Base-by-base conservation (phyloP, 805 yeast genomes). In the Zygotorulaspora danielsina region DNA sequence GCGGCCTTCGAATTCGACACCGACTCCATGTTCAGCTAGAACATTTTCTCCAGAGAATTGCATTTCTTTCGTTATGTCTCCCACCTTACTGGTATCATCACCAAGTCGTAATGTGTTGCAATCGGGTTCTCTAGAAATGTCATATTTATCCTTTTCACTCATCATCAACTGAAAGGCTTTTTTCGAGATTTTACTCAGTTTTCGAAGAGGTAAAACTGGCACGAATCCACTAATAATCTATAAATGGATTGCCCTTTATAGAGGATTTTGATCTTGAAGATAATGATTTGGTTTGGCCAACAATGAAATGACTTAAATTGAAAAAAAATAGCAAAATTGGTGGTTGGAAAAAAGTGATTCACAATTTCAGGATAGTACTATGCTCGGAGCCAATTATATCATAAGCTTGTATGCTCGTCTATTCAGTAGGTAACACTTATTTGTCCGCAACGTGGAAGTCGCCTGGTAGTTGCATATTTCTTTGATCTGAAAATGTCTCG, bases 381-480 rank as follows among this genome's bases (percentile, higher is more conserved):
- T n/a, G 12, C 31, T 27, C 31, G 15, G 16, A 27, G 9, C 16
- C 18, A 27, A 27, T 27, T 27, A 18, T n/a, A 15, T 15, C 31
- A 27, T 27, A 27, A 27, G 31, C 31, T 27, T 27, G 17, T 15
- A 10, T 27, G 31, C 31, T n/a, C n/a, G n/a, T n/a, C n/a, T n/a
- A n/a, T n/a, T n/a, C n/a, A n/a, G n/a, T n/a, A n/a, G n/a, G n/a
- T n/a, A n/a, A n/a, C 24, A 8, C 10, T 21, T 21, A 10, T 21
- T 8, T 10, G 10, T n/a, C 15, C 31, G 17, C 18, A 27, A 27
- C 16, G 16, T 27, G 12, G 17, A 27, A 27, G 4, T 27, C 31
- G 5, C 15, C n/a, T 9, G 15, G 10, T 21, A 21, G 31, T 27
- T 15, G 16, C 31, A 27, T 27, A 27, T 11, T 27, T n/a, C 10